Percentiles rank a stretch among this genome's conserved stretches.
These are phyloP conservation scores for Chalciporus piperatoides DNA, from an alignment of 1,284 basidiomycete species.

Conservation along the genomic window DNA sequence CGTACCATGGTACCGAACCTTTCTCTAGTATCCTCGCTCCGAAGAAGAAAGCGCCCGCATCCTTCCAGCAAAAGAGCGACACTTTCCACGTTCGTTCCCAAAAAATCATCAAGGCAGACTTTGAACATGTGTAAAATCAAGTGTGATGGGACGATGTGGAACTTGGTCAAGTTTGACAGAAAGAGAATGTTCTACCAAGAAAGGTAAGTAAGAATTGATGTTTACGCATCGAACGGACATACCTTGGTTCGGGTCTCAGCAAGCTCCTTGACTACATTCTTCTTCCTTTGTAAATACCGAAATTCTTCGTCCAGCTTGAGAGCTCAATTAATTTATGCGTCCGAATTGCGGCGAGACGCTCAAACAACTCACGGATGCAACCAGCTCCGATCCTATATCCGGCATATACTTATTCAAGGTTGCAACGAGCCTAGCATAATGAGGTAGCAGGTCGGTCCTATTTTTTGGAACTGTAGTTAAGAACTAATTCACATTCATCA, in stretches of 20 bases:
- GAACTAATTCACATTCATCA: slow-evolving; percentile 51
- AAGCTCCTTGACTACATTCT: slow-evolving; percentile 86
- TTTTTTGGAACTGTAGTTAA: slow-evolving; percentile 84
- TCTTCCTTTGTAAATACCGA: slow-evolving; percentile 93
- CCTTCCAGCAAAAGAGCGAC: slow-evolving; percentile 89
- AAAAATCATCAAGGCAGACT: slow-evolving; percentile 95
- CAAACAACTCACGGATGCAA: slow-evolving; percentile 61
- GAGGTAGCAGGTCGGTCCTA: slow-evolving; percentile 87
- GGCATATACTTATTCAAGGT: slow-evolving; percentile 92
- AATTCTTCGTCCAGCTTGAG: slow-evolving; percentile 93
- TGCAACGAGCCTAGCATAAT: slow-evolving; percentile 89
- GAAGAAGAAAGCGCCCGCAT: slow-evolving; percentile 89
- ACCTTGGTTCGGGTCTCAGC: slow-evolving; percentile 84
- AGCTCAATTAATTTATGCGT: slow-evolving; percentile 10
- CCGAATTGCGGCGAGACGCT: neutral
- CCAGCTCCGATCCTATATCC: slow-evolving; percentile 81
- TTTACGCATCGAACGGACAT: slow-evolving; percentile 10
- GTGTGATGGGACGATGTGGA: slow-evolving; percentile 89
- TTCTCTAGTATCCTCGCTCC: slow-evolving; percentile 84
- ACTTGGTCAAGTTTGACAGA: slow-evolving; percentile 92
- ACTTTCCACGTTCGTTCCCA: slow-evolving; percentile 90
- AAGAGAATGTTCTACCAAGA: slow-evolving; percentile 77
- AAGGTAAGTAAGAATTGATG: neutral
- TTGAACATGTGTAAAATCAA: slow-evolving; percentile 95
- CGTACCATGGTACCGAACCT: slow-evolving; percentile 79